phyloP scores from a whole-genome alignment of 169 alveolate species.

The Blepharisma undulans region DNA sequence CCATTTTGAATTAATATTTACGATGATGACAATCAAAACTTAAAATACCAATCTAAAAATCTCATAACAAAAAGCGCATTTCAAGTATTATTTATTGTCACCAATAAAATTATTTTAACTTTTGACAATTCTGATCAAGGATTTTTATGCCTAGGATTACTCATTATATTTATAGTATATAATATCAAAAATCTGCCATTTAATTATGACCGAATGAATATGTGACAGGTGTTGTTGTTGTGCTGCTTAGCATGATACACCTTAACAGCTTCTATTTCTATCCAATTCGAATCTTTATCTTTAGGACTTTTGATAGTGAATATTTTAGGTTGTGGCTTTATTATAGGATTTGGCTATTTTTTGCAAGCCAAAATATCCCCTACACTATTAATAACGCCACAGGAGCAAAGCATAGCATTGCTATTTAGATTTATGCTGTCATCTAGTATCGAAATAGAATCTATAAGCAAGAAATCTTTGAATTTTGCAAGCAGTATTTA shows the following conservation, averaged over 20 bases:
- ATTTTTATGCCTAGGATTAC: not conserved
- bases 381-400: not conserved
- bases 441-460: too few species aligned
- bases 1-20: constrained; percentile 2
- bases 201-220: not conserved
- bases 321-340: not conserved
- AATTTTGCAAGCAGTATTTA: too few species aligned
- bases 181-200: not conserved
- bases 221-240: not conserved
- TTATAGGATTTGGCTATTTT: not conserved
- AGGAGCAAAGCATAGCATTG: not conserved
- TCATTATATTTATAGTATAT: not conserved
- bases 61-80: not conserved
- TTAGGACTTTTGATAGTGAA: not conserved
- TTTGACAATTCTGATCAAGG: not conserved
- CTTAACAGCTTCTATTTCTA: too few species aligned
- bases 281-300: not conserved
- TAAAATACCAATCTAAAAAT: not conserved
- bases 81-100: not conserved
- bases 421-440: not conserved
- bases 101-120: not conserved
- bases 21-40: not conserved
- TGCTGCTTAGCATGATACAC: not conserved
- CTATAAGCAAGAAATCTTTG: too few species aligned
- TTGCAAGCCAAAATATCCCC: not conserved